Conservation (phyloP, 2,329 filamentous ascomycete genomes). For the Ceratocystis cubensis region DNA sequence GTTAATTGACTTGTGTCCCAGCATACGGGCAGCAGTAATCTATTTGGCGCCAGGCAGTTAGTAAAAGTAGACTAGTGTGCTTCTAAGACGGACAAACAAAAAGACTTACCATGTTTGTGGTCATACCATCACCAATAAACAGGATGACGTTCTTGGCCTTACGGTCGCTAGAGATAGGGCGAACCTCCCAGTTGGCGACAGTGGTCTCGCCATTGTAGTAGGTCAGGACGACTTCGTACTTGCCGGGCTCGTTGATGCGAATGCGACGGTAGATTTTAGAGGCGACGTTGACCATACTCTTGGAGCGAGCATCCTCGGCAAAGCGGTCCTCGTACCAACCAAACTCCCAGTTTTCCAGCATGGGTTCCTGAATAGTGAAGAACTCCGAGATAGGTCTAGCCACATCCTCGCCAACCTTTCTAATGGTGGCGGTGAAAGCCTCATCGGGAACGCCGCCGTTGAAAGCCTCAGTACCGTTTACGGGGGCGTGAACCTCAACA, state of each 20-base stretch:
- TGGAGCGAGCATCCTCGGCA: constrained; percentile 54
- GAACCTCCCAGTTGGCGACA: constrained; percentile 63
- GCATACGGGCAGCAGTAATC: constrained; percentile 65
- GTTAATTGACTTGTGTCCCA: constrained; percentile 72
- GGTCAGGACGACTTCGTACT: constrained; percentile 61
- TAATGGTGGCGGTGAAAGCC: constrained; percentile 62
- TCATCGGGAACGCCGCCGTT: constrained; percentile 56
- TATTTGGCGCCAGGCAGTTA: constrained; percentile 19
- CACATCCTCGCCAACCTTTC: constrained; percentile 43
- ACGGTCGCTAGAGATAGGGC: constrained; percentile 54
- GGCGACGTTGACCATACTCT: constrained; percentile 66
- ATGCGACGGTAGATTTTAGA: constrained; percentile 67
- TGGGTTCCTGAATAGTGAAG: constrained; percentile 57
- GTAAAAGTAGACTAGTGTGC: neutral
- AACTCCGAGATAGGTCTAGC: constrained; percentile 47
- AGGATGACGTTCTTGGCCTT: constrained; percentile 76
- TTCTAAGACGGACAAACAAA: neutral
- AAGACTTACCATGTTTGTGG: constrained; percentile 51
- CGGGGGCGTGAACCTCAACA: constrained; percentile 67
- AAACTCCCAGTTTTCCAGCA: constrained; percentile 71
- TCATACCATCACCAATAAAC: constrained; percentile 66
- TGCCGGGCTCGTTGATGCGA: constrained; percentile 64
- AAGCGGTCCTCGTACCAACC: constrained; percentile 78
- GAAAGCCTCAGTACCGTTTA: constrained; percentile 71
- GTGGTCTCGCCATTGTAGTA: constrained; percentile 65